Base-by-base conservation (phyloP, 2,329 filamentous ascomycete species). In the Bipolaris oryzae region DNA sequence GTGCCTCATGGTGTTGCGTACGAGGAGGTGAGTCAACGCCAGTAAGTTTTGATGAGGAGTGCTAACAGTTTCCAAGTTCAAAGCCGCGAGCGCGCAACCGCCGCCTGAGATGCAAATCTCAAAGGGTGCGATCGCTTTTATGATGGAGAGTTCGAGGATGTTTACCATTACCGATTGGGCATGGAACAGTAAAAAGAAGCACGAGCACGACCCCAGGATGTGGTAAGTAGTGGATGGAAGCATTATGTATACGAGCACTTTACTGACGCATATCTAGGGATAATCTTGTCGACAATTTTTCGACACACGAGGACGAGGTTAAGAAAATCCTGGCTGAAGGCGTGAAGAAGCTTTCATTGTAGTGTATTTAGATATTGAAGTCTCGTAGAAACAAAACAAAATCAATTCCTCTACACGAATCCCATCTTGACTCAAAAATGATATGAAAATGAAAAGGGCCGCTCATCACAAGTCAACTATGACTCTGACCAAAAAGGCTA, bases 1-100 rank as follows among this genome's bases (percentile, higher is more conserved):
- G 87, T 86, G 62, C 87, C 86, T 0, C 89, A 88, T 71, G 86
- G 86, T 21, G 77, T 78, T 49, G 84, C 84, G 0, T 85, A 85
- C 58, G 81, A 85, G 65, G 78, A 83, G 49, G 58, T 62, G 37
- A 31, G 54, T 41, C 11, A n/a, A 7, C 7, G 34, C 1, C 10
- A 10, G 15, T 5, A 20, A 18, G 7, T 7, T 23, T 23, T 10
- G 7, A 16, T 13, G 4, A 16, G 1, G 3, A 18, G 6, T 43
- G 16, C 42, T 57, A 18, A 61, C 23, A 16, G 2, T 1, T 0
- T 16, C 11, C 7, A 34, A 63, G 50, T 74, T 87, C 65, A 81
- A 81, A 60, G 85, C 85, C 2, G 71, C 75, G 53, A 87, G 86
- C 67, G 80, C 42, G 80, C 83, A n/a, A 78, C 66, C 70, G 7